Conservation (phyloP, 164 flowering plant genomes). For the Magnolia sinica region DNA sequence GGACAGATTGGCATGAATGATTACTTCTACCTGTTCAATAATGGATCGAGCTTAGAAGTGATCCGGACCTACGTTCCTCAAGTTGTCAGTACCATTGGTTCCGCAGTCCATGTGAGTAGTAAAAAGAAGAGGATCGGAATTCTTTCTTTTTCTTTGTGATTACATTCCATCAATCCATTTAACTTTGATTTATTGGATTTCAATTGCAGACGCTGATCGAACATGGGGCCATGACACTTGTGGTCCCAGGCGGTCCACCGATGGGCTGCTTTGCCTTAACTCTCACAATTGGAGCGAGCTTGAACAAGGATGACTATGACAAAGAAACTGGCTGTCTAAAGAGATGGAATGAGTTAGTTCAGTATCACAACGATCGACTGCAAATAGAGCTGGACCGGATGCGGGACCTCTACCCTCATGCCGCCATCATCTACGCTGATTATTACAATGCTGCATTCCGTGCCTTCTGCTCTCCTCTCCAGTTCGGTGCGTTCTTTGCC, state of each 20-base stretch:
- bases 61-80: background rate
- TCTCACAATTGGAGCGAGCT: background rate
- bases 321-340: background rate
- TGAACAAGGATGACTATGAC: constrained; percentile 2
- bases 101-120: background rate
- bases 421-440: constrained; percentile 1
- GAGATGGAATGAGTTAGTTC: background rate
- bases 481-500: background rate
- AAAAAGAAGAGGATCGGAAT: background rate
- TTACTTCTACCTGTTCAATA: constrained; percentile 9
- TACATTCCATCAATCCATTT: background rate
- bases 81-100: background rate
- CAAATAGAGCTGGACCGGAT: background rate
- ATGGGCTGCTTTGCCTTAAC: background rate
- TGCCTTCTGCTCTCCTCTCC: background rate
- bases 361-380: background rate
- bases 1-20: constrained; percentile 43
- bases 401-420: background rate
- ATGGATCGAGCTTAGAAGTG: background rate
- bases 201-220: constrained; percentile 39
- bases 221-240: constrained; percentile 47
- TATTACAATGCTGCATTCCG: background rate
- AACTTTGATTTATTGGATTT: background rate
- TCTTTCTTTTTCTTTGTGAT: background rate
- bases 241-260: constrained; percentile 53